Evolutionary conservation across 164 flowering plant genomes (phyloP).

Genomic region (Vitis rotundifolia): DNA sequence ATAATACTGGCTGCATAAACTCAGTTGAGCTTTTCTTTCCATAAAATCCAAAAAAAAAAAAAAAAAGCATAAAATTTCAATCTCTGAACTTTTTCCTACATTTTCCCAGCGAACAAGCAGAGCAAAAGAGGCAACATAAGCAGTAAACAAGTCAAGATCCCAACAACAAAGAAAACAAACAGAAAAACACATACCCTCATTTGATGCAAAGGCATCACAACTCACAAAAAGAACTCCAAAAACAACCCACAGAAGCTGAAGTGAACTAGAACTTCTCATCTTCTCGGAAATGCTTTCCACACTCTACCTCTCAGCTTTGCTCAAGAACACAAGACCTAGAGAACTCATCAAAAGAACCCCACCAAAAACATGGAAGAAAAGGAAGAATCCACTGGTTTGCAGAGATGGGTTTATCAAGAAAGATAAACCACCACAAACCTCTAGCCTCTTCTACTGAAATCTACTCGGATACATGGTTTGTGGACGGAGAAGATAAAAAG

Average conservation of each 20-base stretch:
- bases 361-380: not conserved
- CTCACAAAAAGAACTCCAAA: conserved; percentile 29
- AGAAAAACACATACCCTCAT: conserved; percentile 46
- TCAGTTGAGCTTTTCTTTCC: not conserved
- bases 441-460: too few species aligned
- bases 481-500: too few species aligned
- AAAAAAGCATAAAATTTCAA: not conserved
- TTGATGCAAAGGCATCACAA: conserved; percentile 36
- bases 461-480: too few species aligned
- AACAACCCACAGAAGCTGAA: conserved; percentile 37
- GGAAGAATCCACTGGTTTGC: conserved; percentile 1
- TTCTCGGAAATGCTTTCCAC: conserved; percentile 9
- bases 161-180: conserved; percentile 1
- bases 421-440: not conserved
- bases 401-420: not conserved
- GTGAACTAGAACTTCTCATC: conserved; percentile 32
- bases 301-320: conserved; percentile 5
- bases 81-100: conserved; percentile 1
- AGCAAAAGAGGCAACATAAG: not conserved
- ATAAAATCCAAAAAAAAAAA: not conserved
- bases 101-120: conserved; percentile 15
- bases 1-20: not conserved
- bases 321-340: conserved; percentile 17
- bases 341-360: conserved; percentile 22
- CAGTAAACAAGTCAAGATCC: conserved; percentile 24